Evolutionary conservation across 2,329 filamentous ascomycete species (phyloP).

Genomic region (Chaetomiaceae sp.): DNA sequence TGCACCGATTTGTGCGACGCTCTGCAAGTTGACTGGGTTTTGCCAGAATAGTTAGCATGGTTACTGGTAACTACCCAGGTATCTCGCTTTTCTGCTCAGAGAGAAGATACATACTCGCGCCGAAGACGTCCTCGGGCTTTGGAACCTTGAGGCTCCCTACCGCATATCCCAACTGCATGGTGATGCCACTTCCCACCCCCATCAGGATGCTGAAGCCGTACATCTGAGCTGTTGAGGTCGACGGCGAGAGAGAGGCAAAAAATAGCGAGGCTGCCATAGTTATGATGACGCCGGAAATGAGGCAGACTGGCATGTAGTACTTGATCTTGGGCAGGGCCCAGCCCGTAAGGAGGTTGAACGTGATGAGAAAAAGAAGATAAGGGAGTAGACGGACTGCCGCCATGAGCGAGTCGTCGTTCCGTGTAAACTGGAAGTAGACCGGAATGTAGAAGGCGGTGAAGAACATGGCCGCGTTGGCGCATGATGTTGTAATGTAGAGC

Average conservation of each 20-base stretch:
- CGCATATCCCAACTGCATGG: slow-evolving; percentile 29
- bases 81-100: too few species aligned
- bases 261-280: slow-evolving; percentile 19
- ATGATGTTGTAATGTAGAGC: slow-evolving; percentile 36
- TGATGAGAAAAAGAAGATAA: slow-evolving; percentile 34
- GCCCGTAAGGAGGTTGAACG: slow-evolving; percentile 24
- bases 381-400: slow-evolving; percentile 39
- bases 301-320: slow-evolving; percentile 16
- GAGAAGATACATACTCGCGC: too few species aligned
- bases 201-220: slow-evolving; percentile 23
- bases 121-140: too few species aligned
- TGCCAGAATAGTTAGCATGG: slow-evolving; percentile 1
- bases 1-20: slow-evolving; percentile 28
- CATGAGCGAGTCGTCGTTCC: slow-evolving; percentile 35
- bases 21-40: slow-evolving; percentile 28
- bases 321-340: slow-evolving; percentile 7
- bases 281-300: slow-evolving; percentile 19
- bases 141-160: slow-evolving; percentile 28
- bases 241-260: slow-evolving; percentile 19
- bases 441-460: slow-evolving; percentile 46
- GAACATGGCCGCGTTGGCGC: slow-evolving; percentile 31
- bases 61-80: slow-evolving; percentile 9
- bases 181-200: slow-evolving; percentile 23
- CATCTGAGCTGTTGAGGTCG: slow-evolving; percentile 15
- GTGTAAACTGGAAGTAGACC: slow-evolving; percentile 47